Evolutionary conservation across 2,329 filamentous ascomycete genomes (phyloP), one percentile per base, ranked within the genome.

Genomic region (Nothophaeocryptopus gaeumannii): DNA sequence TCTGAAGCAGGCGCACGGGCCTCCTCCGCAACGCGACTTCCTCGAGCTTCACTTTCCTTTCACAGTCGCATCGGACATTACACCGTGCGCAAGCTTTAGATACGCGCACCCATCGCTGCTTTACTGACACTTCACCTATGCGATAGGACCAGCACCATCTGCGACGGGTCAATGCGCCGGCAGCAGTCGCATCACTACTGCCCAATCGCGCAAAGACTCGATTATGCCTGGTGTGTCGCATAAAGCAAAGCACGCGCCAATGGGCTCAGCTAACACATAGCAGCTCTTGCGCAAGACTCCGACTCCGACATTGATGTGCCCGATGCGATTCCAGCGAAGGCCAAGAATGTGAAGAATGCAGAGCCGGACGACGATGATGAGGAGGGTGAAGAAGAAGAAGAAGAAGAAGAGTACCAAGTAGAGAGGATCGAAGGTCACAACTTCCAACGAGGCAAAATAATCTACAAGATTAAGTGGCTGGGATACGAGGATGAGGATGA

Each of bases 381-480:
- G 8, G 70, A 70, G 0, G 68, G 69, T 10, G 64, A 68, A 10
- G 71, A 70, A 5, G 70, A 78, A 15, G 74, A 76, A 30, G 80
- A 75, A 2, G 76, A 66, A 30, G 50, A 46, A 56, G 88, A 85
- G 63, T 91, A 80, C 61, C 79, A 88, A 11, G 87, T 93, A 4
- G 86, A 92, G 65, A 79, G 81, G 60, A 90, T 93, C 59, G 65
- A 84, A 39, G 76, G 72, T 30, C 88, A 92, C 69, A 76, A 79
- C 47, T 75, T 85, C 38, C 74, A 79, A 8, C 51, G 81, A 72
- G 79, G 79, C 14, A 65, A 67, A 4, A 62, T 83, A 0, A 76
- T 77, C 39, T 90, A 86, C 63, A 77, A 85, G 44, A 86, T 93
- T 32, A 90, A 92, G 62, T 93, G 88, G 88, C 81, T 88, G 56